These are phyloP conservation scores for Lentinus brumalis DNA, from an alignment of 768 basidiomycete species.

Conservation along the genomic window DNA sequence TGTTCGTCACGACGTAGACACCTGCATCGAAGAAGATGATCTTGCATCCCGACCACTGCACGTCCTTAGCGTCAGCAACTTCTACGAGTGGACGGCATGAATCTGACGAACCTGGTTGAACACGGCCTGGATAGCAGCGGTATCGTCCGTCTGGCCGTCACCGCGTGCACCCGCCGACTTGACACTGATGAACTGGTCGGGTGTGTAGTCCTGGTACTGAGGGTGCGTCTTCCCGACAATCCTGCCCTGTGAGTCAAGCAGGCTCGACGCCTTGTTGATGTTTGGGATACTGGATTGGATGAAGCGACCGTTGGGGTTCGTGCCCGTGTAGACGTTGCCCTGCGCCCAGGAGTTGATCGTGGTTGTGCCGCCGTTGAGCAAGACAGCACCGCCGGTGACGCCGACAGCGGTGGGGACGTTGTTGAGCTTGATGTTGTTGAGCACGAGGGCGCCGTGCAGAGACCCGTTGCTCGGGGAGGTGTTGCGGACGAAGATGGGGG, in stretches of 20 bases:
- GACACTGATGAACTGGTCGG: constrained; percentile 71
- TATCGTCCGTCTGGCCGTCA: constrained; percentile 78
- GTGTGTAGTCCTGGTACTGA: constrained; percentile 56
- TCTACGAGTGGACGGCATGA: neutral
- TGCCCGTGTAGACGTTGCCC: constrained; percentile 69
- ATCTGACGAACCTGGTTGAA: constrained; percentile 48
- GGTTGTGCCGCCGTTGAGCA: constrained; percentile 53
- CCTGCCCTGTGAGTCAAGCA: constrained; percentile 59
- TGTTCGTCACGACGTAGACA: constrained; percentile 48
- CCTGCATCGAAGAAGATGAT: constrained; percentile 83
- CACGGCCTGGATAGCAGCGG: constrained; percentile 60
- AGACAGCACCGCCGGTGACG: constrained; percentile 48
- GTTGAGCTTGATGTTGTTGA: constrained; percentile 63
- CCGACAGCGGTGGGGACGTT: constrained; percentile 66
- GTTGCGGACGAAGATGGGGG: constrained; percentile 59
- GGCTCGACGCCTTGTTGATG: constrained; percentile 52
- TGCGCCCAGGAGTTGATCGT: constrained; percentile 74
- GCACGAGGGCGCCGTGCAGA: constrained; percentile 60
- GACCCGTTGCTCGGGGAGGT: constrained; percentile 45
- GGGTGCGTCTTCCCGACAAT: constrained; percentile 68
- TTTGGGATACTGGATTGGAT: constrained; percentile 51
- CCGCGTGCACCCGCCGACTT: constrained; percentile 70
- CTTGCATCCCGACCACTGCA: constrained; percentile 69
- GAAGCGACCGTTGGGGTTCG: constrained; percentile 45
- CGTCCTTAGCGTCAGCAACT: neutral